Conservation (phyloP, 345 rosid species). For the Xanthoceras sorbifolium region DNA sequence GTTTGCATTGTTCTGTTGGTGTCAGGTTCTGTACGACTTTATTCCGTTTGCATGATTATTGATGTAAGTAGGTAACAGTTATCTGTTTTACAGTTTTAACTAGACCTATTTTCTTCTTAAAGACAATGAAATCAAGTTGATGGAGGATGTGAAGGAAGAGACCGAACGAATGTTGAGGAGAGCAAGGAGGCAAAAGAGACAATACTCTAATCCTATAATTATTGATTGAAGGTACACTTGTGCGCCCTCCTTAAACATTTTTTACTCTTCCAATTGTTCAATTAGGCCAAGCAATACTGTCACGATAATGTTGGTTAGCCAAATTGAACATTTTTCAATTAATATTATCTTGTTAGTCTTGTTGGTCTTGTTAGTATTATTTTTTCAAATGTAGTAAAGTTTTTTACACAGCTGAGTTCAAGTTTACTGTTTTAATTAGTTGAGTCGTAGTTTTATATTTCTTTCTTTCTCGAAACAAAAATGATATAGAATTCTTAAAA, state of each 20-base stretch:
- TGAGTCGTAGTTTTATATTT: too few species aligned
- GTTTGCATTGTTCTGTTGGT: neutral
- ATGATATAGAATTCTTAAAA: too few species aligned
- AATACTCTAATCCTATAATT: slow-evolving; percentile 54
- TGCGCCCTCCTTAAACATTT: neutral
- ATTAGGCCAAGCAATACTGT: neutral
- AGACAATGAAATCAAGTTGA: slow-evolving; percentile 31
- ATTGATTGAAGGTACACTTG: slow-evolving; percentile 60
- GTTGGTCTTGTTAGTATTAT: too few species aligned
- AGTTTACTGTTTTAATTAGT: too few species aligned
- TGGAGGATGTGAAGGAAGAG: slow-evolving; percentile 61
- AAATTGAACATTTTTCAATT: neutral
- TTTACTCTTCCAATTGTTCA: neutral
- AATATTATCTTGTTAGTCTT: too few species aligned
- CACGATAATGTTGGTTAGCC: neutral
- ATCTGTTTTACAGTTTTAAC: neutral
- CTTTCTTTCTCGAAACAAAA: too few species aligned
- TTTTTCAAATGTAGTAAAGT: too few species aligned
- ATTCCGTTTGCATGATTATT: neutral
- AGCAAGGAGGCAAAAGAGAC: slow-evolving; percentile 85
- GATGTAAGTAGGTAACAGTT: neutral
- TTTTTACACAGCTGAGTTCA: too few species aligned
- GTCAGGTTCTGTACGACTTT: neutral
- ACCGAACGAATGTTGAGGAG: slow-evolving; percentile 60
- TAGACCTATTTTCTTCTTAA: slow-evolving; percentile 2